Conservation (phyloP, 2,329 filamentous ascomycete species). For the Ampelomyces quisqualis region DNA sequence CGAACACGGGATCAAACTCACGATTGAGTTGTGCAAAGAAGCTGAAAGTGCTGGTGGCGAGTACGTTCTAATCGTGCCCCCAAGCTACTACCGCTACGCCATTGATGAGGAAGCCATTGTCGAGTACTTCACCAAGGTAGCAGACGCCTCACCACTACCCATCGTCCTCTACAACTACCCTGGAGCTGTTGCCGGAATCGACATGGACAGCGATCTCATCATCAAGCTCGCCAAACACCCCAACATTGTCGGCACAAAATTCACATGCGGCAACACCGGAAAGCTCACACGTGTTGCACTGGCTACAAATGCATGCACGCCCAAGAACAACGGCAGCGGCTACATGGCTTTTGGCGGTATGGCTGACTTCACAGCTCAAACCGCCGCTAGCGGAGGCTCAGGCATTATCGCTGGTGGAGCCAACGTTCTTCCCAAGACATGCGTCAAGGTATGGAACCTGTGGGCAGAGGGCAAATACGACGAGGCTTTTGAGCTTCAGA, state of each 20-base stretch:
- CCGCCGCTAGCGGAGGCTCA: conserved; percentile 72
- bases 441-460: conserved; percentile 75
- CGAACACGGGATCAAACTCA: conserved; percentile 77
- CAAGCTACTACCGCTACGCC: conserved; percentile 78
- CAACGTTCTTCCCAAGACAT: conserved; percentile 82
- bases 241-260: conserved; percentile 87
- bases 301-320: conserved; percentile 70
- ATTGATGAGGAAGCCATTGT: conserved; percentile 73
- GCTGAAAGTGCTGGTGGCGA: conserved; percentile 71
- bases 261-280: conserved; percentile 87
- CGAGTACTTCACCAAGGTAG: conserved; percentile 73
- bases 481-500: conserved; percentile 74
- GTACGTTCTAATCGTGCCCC: conserved; percentile 76
- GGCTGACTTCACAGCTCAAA: conserved; percentile 84
- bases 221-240: conserved; percentile 76
- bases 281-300: conserved; percentile 81
- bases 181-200: conserved; percentile 80
- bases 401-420: conserved; percentile 85
- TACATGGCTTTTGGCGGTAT: conserved; percentile 89
- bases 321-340: conserved; percentile 49
- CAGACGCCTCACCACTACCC: conserved; percentile 73
- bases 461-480: conserved; percentile 71
- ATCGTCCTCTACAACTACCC: conserved; percentile 90
- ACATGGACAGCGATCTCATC: conserved; percentile 86
- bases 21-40: conserved; percentile 71